Evolutionary conservation across 1,284 basidiomycete species (phyloP).

Genomic region (Heliocybe sulcata): DNA sequence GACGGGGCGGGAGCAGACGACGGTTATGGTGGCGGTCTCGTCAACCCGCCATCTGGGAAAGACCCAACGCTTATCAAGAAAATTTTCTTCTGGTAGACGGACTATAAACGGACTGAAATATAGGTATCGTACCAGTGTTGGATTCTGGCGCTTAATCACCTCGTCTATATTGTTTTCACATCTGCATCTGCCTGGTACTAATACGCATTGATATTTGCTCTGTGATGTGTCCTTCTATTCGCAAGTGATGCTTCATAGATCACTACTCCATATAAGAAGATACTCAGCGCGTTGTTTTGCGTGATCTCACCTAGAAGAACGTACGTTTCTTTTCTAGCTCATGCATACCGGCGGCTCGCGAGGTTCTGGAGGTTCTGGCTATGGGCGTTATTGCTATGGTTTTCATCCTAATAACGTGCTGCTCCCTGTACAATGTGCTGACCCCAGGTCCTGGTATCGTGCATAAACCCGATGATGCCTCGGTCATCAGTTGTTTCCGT

Average conservation of each 20-base stretch:
- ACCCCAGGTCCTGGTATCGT: too few relatives aligned
- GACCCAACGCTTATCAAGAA: conserved; percentile 19
- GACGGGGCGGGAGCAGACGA: conserved; percentile 16
- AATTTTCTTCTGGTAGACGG: conserved; percentile 23
- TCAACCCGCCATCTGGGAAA: conserved; percentile 14
- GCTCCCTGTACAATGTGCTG: too few relatives aligned
- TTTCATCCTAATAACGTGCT: too few relatives aligned
- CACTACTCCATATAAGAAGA: conserved; percentile 17
- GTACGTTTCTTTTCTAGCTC: too few relatives aligned
- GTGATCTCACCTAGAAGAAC: too few relatives aligned
- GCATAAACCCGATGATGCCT: too few relatives aligned
- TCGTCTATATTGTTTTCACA: not conserved
- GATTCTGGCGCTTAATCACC: not conserved
- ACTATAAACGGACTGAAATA: not conserved
- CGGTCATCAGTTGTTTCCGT: too few relatives aligned
- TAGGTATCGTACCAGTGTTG: not conserved
- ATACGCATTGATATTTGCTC: not conserved
- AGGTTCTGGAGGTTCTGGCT: too few relatives aligned
- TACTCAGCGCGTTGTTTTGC: conserved; percentile 17
- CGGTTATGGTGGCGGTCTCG: conserved; percentile 7
- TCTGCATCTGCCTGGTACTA: conserved; percentile 2
- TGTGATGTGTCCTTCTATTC: not conserved
- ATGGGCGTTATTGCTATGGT: too few relatives aligned
- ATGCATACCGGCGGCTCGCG: too few relatives aligned
- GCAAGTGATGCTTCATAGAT: too few relatives aligned